Conservation (phyloP, 2,329 filamentous ascomycete species). For the Chalara sp. region DNA sequence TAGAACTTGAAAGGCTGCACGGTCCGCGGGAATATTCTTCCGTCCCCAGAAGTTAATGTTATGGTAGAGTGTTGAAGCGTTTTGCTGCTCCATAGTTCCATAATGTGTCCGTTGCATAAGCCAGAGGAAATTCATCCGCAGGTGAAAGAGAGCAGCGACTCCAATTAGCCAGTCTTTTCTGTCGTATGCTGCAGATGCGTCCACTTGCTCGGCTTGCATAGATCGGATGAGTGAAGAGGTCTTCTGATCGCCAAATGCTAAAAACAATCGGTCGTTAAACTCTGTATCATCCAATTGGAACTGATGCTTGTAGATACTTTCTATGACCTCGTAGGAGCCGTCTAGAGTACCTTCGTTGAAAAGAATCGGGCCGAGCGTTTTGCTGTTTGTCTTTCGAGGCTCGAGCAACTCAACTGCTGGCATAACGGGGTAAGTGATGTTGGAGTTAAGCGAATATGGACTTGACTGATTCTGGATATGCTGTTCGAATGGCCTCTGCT, state of each 20-base stretch:
- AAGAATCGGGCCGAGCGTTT: background rate
- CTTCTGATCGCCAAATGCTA: slow-evolving; percentile 3
- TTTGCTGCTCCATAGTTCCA: slow-evolving; percentile 2
- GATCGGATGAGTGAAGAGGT: slow-evolving; percentile 3
- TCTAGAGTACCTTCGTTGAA: slow-evolving; percentile 1
- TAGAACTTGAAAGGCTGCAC: slow-evolving; percentile 2
- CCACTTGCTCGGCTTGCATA: slow-evolving; percentile 2
- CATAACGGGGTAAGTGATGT: background rate
- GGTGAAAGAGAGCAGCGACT: slow-evolving; percentile 5
- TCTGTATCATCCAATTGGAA: background rate
- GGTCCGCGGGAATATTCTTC: slow-evolving; percentile 4
- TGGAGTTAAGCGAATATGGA: background rate
- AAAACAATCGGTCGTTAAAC: slow-evolving; percentile 3
- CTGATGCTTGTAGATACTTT: background rate
- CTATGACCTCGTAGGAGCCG: background rate
- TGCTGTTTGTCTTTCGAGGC: slow-evolving; percentile 1
- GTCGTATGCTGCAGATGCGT: slow-evolving; percentile 3
- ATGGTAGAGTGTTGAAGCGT: background rate
- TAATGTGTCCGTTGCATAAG: slow-evolving; percentile 1
- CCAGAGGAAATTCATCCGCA: background rate
- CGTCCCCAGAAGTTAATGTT: background rate
- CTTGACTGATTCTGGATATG: slow-evolving; percentile 1
- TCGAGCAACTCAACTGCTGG: background rate
- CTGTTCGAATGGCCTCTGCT: slow-evolving; percentile 1
- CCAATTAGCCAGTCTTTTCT: slow-evolving; percentile 6